Percentiles rank a stretch among this genome's conserved stretches.
Conservation (phyloP, 2,329 filamentous ascomycete species). For the Scedosporium minutisporum region DNA sequence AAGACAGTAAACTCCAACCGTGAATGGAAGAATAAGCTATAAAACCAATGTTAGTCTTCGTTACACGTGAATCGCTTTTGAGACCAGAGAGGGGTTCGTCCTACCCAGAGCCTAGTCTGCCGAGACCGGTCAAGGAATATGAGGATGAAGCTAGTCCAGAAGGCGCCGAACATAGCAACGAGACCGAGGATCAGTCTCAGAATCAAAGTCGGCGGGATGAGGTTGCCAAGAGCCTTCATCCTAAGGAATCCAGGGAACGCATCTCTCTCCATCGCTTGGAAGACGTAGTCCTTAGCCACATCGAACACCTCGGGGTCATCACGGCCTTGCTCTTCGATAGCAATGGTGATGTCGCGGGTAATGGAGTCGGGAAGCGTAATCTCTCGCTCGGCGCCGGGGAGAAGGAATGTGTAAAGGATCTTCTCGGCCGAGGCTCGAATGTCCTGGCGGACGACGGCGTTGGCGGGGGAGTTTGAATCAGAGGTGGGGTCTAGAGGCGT, state of each 20-base stretch:
- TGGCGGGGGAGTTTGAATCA: constrained; percentile 73
- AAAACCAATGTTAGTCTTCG: constrained; percentile 10
- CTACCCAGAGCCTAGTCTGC: constrained; percentile 72
- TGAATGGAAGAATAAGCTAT: constrained; percentile 74
- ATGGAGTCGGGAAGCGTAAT: constrained; percentile 88
- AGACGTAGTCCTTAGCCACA: constrained; percentile 96
- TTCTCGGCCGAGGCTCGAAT: constrained; percentile 92
- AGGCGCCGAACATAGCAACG: constrained; percentile 76
- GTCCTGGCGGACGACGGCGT: constrained; percentile 79
- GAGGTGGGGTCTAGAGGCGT: constrained; percentile 53
- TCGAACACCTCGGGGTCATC: constrained; percentile 98
- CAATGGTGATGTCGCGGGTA: constrained; percentile 71
- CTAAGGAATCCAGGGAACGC: constrained; percentile 96
- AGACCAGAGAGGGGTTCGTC: constrained; percentile 20
- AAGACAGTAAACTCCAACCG: constrained; percentile 78
- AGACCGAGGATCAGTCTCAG: constrained; percentile 78
- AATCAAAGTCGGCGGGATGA: constrained; percentile 84
- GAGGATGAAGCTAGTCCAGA: constrained; percentile 89
- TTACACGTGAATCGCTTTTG: background rate
- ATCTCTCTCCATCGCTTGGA: constrained; percentile 98
- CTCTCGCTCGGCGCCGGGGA: constrained; percentile 91
- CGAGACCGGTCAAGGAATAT: constrained; percentile 80
- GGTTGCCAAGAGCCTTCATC: constrained; percentile 89
- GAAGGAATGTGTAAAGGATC: constrained; percentile 94
- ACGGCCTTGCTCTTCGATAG: constrained; percentile 82